Evolutionary conservation across 2,329 filamentous ascomycete species (phyloP), one percentile per base, ranked within the genome.

Genomic region (Ophiostoma sp.): DNA sequence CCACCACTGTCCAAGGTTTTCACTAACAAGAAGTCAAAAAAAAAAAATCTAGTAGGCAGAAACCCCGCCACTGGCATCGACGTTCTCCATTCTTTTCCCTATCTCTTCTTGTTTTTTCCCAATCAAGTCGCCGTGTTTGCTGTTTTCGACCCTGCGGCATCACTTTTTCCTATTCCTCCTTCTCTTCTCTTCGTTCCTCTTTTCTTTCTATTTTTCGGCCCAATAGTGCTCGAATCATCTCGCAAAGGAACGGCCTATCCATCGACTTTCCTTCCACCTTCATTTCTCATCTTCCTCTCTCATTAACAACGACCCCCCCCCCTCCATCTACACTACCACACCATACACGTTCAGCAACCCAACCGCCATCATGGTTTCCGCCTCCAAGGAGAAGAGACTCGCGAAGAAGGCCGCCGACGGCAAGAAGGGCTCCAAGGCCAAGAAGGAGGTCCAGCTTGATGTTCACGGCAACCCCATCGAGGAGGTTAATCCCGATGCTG

Each of bases 371-470:
- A 89, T 89, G 87, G 83, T 88, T 76, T 89, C 87, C 71, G 81
- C 86, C 71, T 87, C 87, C 76, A 90, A 90, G 80, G 86, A 89
- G 75, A 89, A 89, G 83, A 83, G 88, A 79, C 83, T 89, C 73
- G 87, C 87, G 70, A 89, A 89, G 83, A 88, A 87, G 83, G 86
- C 85, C 73, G 87, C 85, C 76, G 82, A 91, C 65, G 91, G 89
- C 74, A 89, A 91, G 82, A 93, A 94, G 85, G 85, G 85, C 72
- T 91, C 90, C 76, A 89, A 89, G 79, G 79, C 75, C 72, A 80
- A 81, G 70, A 89, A 87, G 72, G 87, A 84, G 55, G 90, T 89
- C 11, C 77, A 87, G 74, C 80, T 89, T 72, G 89, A 93, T 75
- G 87, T 79, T 71, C 81, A 89, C 75, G 87, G 86, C 76, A 84